phyloP scores from a whole-genome alignment of 2,329 filamentous ascomycete genomes.

The Pseudogymnoascus sp. region DNA sequence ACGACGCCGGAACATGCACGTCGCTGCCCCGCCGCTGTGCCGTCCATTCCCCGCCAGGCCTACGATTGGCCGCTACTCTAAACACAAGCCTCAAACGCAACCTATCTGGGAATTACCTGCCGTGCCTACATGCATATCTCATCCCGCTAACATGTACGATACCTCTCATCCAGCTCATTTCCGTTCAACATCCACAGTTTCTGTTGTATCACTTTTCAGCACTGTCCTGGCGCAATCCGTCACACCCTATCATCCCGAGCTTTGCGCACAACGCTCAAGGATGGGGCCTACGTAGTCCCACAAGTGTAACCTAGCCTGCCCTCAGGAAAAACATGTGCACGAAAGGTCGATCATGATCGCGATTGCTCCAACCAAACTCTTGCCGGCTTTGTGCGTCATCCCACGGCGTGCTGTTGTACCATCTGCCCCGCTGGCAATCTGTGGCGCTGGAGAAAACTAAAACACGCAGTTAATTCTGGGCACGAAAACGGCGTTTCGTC shows the following conservation, averaged over 20 bases:
- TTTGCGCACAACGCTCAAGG: not conserved
- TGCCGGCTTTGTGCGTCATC: not conserved
- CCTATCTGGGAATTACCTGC: not conserved
- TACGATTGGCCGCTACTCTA: not conserved
- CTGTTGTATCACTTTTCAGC: not conserved
- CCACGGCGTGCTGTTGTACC: not conserved
- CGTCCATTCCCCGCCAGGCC: not conserved
- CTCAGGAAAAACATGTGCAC: not conserved
- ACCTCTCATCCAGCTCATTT: not conserved
- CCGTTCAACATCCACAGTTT: not conserved
- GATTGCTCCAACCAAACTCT: conserved; percentile 1
- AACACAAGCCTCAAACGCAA: not conserved
- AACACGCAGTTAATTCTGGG: not conserved
- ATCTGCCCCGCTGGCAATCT: not conserved
- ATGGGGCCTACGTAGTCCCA: not conserved
- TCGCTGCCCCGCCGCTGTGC: not conserved
- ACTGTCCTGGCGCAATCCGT: not conserved
- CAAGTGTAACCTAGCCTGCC: not conserved
- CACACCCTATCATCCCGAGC: not conserved
- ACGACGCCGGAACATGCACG: not conserved
- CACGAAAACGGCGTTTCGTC: not conserved
- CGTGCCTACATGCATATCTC: not conserved
- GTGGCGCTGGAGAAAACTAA: not conserved
- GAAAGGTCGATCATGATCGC: not conserved
- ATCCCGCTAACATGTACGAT: not conserved